Base-by-base conservation (phyloP, 2,329 filamentous ascomycete genomes). In the Phaeomoniella chlamydospora region DNA sequence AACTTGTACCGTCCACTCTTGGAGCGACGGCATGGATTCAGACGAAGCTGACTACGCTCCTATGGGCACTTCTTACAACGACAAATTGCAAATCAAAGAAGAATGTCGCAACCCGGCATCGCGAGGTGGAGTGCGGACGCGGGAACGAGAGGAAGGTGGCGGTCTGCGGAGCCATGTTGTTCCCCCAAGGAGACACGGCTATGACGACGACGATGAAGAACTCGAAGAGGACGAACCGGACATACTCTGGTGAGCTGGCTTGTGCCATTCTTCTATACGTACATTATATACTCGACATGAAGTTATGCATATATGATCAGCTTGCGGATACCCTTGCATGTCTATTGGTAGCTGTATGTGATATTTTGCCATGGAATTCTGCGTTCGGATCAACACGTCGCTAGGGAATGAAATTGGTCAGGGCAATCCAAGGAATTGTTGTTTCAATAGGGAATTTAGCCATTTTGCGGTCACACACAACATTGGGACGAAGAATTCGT, bases 1-100 rank as follows among this genome's bases (percentile, higher is more conserved):
- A 10, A 88, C 83, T 1, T 85, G 81, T 43, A 80, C 80, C 0
- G 55, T 88, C 13, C 85, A 93, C 52, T 74, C 73, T 2, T 90
- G 78, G 68, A 85, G 85, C 41, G 77, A 85, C 44, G 67, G 68
- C 0, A 53, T 64, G 1, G 63, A 68, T 1, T 60, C 66, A 15
- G 81, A 85, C 45, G 79, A 85, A 39, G 77, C 67, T 2, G 65
- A 66, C 4, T 6, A 26, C n/a, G 67, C 67, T 0, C 58, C 60
- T 33, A 70, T 77, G 64, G 74, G 75, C 0, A 60, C 64, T 10
- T 67, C 68, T 39, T 73, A 80, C 38, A 70, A 80, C 42, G 67
- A 73, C 26, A 67, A 71, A 45, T 53, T 86, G 39, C 59, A 61
- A 30, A 55, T 62, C 17, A 57, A 61, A 41, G 57, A 52, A 37